phyloP scores from a whole-genome alignment of 228 moss, liverwort and hornwort species.

The Sphagnum fallax region DNA sequence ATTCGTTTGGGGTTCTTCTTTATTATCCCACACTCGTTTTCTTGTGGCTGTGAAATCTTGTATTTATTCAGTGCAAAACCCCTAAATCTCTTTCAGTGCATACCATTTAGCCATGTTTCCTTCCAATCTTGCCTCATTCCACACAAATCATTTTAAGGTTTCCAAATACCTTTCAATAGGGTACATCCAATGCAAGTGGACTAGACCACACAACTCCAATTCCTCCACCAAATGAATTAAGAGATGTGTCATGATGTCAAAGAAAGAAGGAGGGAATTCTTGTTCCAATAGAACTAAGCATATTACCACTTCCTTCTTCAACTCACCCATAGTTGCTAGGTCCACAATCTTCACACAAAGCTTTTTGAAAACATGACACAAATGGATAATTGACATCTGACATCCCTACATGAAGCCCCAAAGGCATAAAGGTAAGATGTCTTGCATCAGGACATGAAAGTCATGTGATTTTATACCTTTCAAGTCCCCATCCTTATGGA shows the following conservation, averaged over 20 bases:
- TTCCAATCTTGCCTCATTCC: not conserved
- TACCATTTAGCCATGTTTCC: not conserved
- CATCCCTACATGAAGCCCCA: not conserved
- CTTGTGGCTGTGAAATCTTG: not conserved
- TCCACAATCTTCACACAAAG: constrained; percentile 1
- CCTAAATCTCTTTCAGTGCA: not conserved
- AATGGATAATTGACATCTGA: not conserved
- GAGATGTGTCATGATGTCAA: constrained; percentile 2
- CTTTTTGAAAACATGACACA: not conserved
- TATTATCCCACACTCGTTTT: not conserved
- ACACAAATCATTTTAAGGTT: not conserved
- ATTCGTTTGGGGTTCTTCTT: not conserved
- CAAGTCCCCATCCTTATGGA: not conserved
- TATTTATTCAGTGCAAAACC: not conserved
- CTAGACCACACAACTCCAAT: not conserved
- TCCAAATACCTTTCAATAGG: not conserved
- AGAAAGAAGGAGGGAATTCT: not conserved
- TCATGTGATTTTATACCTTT: not conserved
- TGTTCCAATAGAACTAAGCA: not conserved
- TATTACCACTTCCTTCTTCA: not conserved
- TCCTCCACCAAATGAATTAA: too few species aligned
- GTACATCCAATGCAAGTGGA: not conserved
- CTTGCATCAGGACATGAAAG: not conserved
- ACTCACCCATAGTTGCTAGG: not conserved
- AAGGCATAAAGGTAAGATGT: not conserved